Conservation (phyloP, 805 yeast genomes). For the Candida peoriensis region DNA sequence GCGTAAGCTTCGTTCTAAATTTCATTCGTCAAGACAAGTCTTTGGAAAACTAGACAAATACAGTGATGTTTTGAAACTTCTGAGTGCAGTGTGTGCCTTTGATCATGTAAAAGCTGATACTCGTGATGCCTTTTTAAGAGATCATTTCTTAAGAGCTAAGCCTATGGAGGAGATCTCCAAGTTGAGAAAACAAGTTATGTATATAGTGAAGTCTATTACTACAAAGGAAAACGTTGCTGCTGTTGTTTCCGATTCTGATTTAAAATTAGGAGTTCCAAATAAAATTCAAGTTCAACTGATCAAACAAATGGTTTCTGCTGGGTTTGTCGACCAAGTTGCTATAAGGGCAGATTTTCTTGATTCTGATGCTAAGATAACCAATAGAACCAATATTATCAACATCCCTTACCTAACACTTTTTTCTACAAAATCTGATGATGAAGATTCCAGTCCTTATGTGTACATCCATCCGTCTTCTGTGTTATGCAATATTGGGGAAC, state of each 20-base stretch:
- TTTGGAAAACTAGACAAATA: slow-evolving; percentile 65
- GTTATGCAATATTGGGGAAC: slow-evolving; percentile 50
- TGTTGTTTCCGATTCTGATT: slow-evolving; percentile 34
- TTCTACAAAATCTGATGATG: slow-evolving; percentile 27
- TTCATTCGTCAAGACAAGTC: slow-evolving; percentile 49
- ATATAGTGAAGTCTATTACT: slow-evolving; percentile 65
- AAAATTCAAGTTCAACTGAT: slow-evolving; percentile 67
- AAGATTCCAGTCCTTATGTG: slow-evolving; percentile 47
- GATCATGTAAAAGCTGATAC: slow-evolving; percentile 61
- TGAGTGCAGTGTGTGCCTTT: slow-evolving; percentile 83
- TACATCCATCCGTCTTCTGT: slow-evolving; percentile 81
- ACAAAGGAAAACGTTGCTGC: slow-evolving; percentile 56
- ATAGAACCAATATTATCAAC: slow-evolving; percentile 49
- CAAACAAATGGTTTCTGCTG: slow-evolving; percentile 90
- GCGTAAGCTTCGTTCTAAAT: slow-evolving; percentile 44
- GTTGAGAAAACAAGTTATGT: slow-evolving; percentile 72
- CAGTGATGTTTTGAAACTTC: slow-evolving; percentile 69
- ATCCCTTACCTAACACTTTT: slow-evolving; percentile 64
- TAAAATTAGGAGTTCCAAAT: slow-evolving; percentile 62
- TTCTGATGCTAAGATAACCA: slow-evolving; percentile 54
- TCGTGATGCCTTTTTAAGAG: slow-evolving; percentile 43
- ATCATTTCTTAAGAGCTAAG: slow-evolving; percentile 71
- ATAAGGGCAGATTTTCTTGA: slow-evolving; percentile 73
- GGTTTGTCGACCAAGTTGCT: slow-evolving; percentile 88
- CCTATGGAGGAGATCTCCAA: slow-evolving; percentile 81